Evolutionary conservation across 2,329 filamentous ascomycete genomes (phyloP), one percentile per base, ranked within the genome.

Genomic region (Colletotrichum salicis): DNA sequence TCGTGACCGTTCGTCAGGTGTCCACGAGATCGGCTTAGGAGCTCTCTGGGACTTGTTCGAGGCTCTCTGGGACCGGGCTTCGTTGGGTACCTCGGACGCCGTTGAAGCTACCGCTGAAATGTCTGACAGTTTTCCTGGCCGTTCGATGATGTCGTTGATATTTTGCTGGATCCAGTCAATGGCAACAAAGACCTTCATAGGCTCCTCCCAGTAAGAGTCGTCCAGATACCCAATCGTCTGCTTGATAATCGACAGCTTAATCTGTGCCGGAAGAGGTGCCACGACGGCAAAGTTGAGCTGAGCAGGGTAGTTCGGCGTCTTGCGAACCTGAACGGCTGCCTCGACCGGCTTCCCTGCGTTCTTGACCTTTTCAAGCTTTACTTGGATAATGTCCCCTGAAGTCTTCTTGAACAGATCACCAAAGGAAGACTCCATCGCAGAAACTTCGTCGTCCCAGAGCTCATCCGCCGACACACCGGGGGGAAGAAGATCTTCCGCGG

Each of bases 101-200:
- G 91, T 90, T 2, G 92, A 92, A 2, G 92, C 90, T 4, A 94
- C 94, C 13, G 93, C 90, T 0, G 95, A 93, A 51, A 98, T 94
- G 67, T 97, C 95, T 51, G 93, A 89, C 51, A 99, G 86, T 74
- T 89, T 92, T 1, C 96, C 96, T 0, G 96, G 96, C 70, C 92
- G 90, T 73, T 95, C 91, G 65, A 98, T 92, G 68, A 98, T 94
- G n/a, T 83, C 83, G 70, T 94, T 92, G 73, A 97, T 90, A 75
- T 95, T 92, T 74, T 93, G 90, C 79, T 98, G 95, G 4, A 98
- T 84, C 95, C 96, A 98, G 82, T 97, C 95, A 64, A 96, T 88
- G 13, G 97, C 87, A 75, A 94, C 94, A 81, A 95, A 98, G 13
- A 98, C 89, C 79, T 90, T 91, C 92, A 97, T 97, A 51, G 94